These are phyloP conservation scores for Ganoderma leucocontextum DNA, from an alignment of 1,284 basidiomycete genomes.

Conservation along the genomic window DNA sequence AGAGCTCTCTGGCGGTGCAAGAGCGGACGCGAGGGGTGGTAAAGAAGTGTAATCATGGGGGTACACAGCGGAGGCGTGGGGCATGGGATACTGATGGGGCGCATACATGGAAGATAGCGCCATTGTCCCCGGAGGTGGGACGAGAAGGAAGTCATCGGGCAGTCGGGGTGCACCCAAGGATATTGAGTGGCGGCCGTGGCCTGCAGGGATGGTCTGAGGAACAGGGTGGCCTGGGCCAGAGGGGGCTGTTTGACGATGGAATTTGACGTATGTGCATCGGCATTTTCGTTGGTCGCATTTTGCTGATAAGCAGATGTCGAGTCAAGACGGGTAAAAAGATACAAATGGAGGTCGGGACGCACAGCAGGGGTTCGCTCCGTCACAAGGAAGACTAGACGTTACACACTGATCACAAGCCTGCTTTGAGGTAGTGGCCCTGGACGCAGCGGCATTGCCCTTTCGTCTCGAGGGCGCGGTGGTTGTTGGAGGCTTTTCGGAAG, in stretches of 20 bases:
- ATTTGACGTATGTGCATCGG: constrained; percentile 86
- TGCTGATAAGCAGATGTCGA: constrained; percentile 50
- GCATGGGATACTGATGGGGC: constrained; percentile 31
- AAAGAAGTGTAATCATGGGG: constrained; percentile 31
- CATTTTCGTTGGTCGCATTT: constrained; percentile 82
- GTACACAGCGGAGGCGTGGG: constrained; percentile 30
- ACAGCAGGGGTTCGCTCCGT: constrained; percentile 84
- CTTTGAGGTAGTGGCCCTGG: constrained; percentile 78
- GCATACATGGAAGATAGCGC: constrained; percentile 35
- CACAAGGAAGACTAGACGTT: constrained; percentile 80
- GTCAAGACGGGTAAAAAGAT: constrained; percentile 19
- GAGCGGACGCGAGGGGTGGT: constrained; percentile 26
- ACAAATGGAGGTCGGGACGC: constrained; percentile 45
- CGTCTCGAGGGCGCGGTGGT: constrained; percentile 53
- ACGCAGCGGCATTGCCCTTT: constrained; percentile 67
- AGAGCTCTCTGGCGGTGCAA: constrained; percentile 23
- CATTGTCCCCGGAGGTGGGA: constrained; percentile 31
- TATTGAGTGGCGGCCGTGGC: constrained; percentile 32
- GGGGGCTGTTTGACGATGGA: constrained; percentile 83
- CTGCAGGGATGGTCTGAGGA: constrained; percentile 36
- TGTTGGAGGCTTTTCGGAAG: constrained; percentile 69
- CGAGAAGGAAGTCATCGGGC: constrained; percentile 43
- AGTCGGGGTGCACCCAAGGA: constrained; percentile 41
- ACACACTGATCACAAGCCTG: constrained; percentile 91
- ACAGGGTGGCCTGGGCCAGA: constrained; percentile 69